Evolutionary conservation across 2,329 filamentous ascomycete genomes (phyloP).

Genomic region (Diaporthe vexans): DNA sequence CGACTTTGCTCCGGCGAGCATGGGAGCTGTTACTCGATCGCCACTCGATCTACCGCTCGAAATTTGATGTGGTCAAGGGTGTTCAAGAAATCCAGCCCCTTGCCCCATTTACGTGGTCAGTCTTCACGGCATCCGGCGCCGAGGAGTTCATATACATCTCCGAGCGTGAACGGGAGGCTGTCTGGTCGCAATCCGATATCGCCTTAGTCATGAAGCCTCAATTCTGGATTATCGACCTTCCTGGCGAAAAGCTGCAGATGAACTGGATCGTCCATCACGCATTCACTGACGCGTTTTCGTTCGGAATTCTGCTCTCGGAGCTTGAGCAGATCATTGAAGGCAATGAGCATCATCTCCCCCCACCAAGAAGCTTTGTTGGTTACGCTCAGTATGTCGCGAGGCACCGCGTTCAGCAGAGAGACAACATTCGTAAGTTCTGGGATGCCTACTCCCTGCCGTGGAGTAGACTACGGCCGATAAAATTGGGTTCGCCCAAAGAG

Average conservation of each 20-base stretch:
- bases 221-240: background rate
- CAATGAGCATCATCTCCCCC: background rate
- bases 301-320: background rate
- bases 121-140: background rate
- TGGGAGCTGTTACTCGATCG: background rate
- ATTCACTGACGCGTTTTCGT: background rate
- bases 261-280: background rate
- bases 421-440: background rate
- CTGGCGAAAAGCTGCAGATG: background rate
- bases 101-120: background rate
- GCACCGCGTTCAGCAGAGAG: background rate
- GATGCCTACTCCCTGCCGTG: background rate
- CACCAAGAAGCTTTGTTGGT: background rate
- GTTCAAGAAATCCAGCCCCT: background rate
- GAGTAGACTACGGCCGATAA: background rate
- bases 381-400: background rate
- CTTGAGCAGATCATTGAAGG: background rate
- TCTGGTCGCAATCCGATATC: background rate
- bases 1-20: background rate
- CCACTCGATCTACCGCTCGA: background rate
- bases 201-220: background rate
- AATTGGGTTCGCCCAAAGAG: background rate
- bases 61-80: background rate
- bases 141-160: background rate
- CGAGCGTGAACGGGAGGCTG: background rate